phyloP scores from a whole-genome alignment of 768 basidiomycete species.

The Gloeophyllum trabeum region DNA sequence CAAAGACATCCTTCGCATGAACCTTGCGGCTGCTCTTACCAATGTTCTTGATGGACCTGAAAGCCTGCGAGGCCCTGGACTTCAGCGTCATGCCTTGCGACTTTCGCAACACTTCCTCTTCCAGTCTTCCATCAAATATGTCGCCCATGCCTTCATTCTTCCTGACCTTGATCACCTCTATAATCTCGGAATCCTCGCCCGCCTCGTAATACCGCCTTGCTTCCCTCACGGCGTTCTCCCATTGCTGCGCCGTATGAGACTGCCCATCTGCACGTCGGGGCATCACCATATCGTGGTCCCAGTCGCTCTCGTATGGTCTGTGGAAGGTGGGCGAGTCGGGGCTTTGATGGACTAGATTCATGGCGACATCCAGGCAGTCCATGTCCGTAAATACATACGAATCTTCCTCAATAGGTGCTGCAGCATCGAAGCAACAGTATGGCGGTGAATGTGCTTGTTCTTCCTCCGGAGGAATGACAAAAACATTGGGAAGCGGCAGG shows the following conservation, averaged over 20 bases:
- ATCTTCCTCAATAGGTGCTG: constrained; percentile 9
- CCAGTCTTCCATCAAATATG: constrained; percentile 8
- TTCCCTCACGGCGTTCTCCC: constrained; percentile 1
- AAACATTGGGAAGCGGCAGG: constrained; percentile 25
- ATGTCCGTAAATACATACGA: constrained; percentile 18
- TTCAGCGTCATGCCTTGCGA: constrained; percentile 22
- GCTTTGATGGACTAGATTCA: constrained; percentile 15
- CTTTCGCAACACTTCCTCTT: constrained; percentile 14
- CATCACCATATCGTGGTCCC: constrained; percentile 17
- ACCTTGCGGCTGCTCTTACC: constrained; percentile 12
- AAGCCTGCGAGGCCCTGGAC: constrained; percentile 20
- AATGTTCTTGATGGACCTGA: constrained; percentile 24
- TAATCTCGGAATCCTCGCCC: constrained; percentile 17
- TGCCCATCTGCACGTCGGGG: constrained; percentile 9
- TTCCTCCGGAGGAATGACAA: constrained; percentile 25
- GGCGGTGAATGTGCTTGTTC: constrained; percentile 22
- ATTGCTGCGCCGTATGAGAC: not conserved
- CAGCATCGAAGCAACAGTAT: constrained; percentile 21
- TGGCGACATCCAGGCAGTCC: constrained; percentile 16
- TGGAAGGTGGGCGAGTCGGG: constrained; percentile 16
- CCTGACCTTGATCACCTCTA: constrained; percentile 24
- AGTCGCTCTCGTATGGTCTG: constrained; percentile 12
- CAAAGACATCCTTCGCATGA: constrained; percentile 2
- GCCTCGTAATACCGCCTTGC: constrained; percentile 6
- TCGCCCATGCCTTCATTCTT: constrained; percentile 18